Evolutionary conservation across 2,329 filamentous ascomycete genomes (phyloP).

Genomic region (Fusarium nematophilum): DNA sequence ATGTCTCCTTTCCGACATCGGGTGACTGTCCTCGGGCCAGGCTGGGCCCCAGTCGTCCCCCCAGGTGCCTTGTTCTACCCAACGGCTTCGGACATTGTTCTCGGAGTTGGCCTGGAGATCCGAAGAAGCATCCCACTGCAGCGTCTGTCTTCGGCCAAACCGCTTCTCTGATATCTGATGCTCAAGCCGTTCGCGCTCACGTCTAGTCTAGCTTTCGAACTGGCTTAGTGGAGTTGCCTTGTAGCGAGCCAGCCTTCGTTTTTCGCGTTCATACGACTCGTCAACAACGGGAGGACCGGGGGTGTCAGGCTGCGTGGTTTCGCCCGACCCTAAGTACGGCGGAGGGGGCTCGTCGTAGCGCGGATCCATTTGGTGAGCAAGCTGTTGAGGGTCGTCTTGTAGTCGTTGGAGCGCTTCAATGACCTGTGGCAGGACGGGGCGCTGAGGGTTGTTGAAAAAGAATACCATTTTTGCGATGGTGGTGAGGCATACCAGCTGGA

Average conservation of each 20-base stretch:
- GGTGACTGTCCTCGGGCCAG: background rate
- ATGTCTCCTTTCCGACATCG: background rate
- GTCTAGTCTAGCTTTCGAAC: background rate
- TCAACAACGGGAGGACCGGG: background rate
- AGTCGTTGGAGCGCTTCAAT: conserved; percentile 9
- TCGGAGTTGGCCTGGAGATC: conserved; percentile 2
- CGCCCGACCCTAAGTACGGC: conserved; percentile 1
- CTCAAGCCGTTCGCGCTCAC: background rate
- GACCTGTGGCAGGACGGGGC: background rate
- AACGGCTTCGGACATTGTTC: conserved; percentile 21
- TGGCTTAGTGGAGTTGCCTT: background rate
- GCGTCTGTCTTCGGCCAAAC: conserved; percentile 16
- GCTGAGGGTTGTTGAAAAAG: background rate
- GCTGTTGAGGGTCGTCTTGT: conserved; percentile 2
- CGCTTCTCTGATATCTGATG: background rate
- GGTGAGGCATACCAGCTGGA: background rate
- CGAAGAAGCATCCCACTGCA: conserved; percentile 18
- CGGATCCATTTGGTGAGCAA: background rate
- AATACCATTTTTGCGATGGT: background rate
- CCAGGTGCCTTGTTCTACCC: conserved; percentile 27
- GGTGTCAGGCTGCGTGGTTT: conserved; percentile 1
- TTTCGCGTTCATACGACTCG: background rate
- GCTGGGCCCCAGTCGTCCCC: conserved; percentile 16
- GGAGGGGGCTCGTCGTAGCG: background rate
- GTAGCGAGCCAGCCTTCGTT: background rate